Conservation (phyloP, 2,329 filamentous ascomycete species). For the Cadophora luteo-olivacea region DNA sequence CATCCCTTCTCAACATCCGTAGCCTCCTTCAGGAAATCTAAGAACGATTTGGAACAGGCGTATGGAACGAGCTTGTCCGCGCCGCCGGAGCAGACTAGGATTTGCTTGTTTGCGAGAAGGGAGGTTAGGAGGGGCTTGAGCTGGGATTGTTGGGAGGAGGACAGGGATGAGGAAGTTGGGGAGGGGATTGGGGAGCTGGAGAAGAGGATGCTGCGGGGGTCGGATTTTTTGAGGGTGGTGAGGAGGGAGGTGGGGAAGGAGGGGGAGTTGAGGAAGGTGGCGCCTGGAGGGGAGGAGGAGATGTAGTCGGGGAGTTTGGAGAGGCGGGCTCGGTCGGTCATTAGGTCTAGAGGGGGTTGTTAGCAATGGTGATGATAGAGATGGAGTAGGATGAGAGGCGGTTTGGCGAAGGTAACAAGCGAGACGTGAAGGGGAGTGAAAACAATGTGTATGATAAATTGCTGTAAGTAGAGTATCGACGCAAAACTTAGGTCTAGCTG, state of each 20-base stretch:
- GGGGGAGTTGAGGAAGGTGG: slow-evolving; percentile 73
- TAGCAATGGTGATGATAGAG: not conserved
- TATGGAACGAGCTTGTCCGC: slow-evolving; percentile 78
- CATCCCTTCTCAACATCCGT: slow-evolving; percentile 46
- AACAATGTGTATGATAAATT: too few species aligned
- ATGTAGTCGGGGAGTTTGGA: slow-evolving; percentile 70
- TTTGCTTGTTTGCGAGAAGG: slow-evolving; percentile 64
- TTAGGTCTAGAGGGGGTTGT: slow-evolving; percentile 53
- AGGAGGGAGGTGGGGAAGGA: slow-evolving; percentile 79
- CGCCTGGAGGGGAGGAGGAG: slow-evolving; percentile 54
- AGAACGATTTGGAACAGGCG: slow-evolving; percentile 62
- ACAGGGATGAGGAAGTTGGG: slow-evolving; percentile 36
- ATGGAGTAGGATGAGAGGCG: not conserved
- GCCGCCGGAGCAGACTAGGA: slow-evolving; percentile 69
- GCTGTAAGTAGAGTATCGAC: too few species aligned
- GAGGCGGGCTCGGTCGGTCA: slow-evolving; percentile 78
- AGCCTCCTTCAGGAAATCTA: slow-evolving; percentile 65
- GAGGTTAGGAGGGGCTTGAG: slow-evolving; percentile 54
- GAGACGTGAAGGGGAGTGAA: not conserved
- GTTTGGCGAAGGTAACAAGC: not conserved
- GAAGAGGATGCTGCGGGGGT: slow-evolving; percentile 79
- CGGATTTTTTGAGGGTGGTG: slow-evolving; percentile 65
- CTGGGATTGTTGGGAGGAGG: slow-evolving; percentile 50
- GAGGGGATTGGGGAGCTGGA: slow-evolving; percentile 50
- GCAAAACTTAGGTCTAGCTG: too few species aligned